These are phyloP conservation scores for Neospora caninum DNA, from an alignment of 169 alveolate genomes.

Conservation along the genomic window DNA sequence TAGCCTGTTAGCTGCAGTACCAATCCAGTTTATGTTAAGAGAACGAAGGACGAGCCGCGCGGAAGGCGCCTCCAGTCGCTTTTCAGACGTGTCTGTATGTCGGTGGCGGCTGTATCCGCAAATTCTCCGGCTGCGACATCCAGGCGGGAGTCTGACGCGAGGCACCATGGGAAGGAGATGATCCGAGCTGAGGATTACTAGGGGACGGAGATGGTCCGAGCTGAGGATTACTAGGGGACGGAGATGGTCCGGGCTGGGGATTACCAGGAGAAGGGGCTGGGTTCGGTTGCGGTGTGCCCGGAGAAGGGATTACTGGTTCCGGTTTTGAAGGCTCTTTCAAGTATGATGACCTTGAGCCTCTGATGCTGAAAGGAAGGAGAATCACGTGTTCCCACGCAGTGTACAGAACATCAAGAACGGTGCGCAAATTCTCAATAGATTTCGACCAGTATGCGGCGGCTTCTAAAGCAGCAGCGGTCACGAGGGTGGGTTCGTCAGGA, in stretches of 20 bases:
- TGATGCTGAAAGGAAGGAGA: slow-evolving; percentile 9
- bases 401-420: not conserved
- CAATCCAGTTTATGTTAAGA: too few relatives aligned
- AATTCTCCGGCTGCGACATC: not conserved
- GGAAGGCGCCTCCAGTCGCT: not conserved
- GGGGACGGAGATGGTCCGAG: too few relatives aligned
- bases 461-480: not conserved
- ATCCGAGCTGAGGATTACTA: too few relatives aligned
- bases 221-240: too few relatives aligned
- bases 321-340: not conserved
- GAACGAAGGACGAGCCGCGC: too few relatives aligned
- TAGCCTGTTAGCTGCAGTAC: too few relatives aligned
- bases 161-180: not conserved
- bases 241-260: not conserved
- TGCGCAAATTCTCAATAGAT: slow-evolving; percentile 15
- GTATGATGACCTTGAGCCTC: not conserved
- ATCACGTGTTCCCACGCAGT: slow-evolving; percentile 1
- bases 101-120: not conserved
- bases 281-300: not conserved
- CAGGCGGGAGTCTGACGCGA: not conserved
- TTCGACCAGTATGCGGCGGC: slow-evolving; percentile 13
- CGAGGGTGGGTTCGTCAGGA: not conserved
- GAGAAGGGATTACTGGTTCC: not conserved
- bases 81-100: not conserved
- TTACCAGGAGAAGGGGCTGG: slow-evolving; percentile 5